Evolutionary conservation across 192 early-diverging fungal species (phyloP).

Genomic region (Kappamyces sp.): DNA sequence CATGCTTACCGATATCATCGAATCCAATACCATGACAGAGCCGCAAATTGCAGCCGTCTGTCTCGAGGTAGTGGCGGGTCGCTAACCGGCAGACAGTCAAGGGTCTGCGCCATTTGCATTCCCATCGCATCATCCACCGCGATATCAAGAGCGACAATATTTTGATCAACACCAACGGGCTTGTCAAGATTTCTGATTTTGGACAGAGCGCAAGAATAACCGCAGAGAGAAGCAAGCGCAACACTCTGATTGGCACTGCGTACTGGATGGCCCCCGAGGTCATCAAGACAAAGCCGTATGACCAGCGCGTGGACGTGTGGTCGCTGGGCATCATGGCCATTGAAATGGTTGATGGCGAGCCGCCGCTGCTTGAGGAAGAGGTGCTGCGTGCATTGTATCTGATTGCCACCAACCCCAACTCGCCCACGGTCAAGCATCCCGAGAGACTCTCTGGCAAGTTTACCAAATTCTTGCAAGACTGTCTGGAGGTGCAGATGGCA

Average conservation of each 20-base stretch:
- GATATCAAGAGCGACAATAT: conserved; percentile 89
- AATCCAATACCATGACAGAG: conserved; percentile 81
- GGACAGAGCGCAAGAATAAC: conserved; percentile 79
- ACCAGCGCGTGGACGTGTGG: conserved; percentile 50
- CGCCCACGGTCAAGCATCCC: conserved; percentile 83
- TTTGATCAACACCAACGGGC: conserved; percentile 62
- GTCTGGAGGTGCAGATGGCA: conserved; percentile 85
- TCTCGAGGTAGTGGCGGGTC: conserved; percentile 38
- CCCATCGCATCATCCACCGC: conserved; percentile 69
- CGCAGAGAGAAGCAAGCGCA: conserved; percentile 59
- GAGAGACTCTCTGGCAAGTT: conserved; percentile 74
- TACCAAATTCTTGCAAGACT: conserved; percentile 87
- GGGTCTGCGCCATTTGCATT: conserved; percentile 69
- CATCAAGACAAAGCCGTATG: conserved; percentile 41
- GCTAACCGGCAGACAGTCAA: conserved; percentile 45
- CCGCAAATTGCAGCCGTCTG: conserved; percentile 78
- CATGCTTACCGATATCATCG: conserved; percentile 91
- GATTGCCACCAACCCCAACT: conserved; percentile 89
- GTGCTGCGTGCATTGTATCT: conserved; percentile 64
- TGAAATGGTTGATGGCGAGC: conserved; percentile 53
- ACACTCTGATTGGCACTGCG: conserved; percentile 65
- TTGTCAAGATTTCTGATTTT: conserved; percentile 76
- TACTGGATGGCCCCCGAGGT: conserved; percentile 53
- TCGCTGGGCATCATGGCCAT: conserved; percentile 56
- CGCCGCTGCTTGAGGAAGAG: conserved; percentile 75